Percentiles rank a stretch among this genome's conserved stretches.
Conservation (phyloP, 805 yeast species). For the Ogataea nakhonphanomensis region DNA sequence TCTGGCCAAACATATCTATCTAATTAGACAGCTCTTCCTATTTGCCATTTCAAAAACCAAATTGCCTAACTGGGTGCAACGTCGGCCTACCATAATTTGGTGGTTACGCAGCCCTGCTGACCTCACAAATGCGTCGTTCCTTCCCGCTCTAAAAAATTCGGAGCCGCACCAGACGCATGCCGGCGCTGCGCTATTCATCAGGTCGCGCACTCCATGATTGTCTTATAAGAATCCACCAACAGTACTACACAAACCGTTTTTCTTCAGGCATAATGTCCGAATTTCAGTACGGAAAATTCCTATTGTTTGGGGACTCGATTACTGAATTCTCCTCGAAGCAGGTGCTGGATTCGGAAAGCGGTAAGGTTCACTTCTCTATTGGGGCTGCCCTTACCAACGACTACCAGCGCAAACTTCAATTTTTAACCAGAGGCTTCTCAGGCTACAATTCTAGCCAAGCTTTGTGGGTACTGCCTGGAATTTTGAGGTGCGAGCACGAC, state of each 20-base stretch:
- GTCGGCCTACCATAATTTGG: constrained; percentile 5
- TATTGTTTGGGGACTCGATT: constrained; percentile 38
- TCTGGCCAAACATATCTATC: constrained; percentile 26
- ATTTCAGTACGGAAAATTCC: constrained; percentile 24
- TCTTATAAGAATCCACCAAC: no score
- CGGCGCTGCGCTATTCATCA: background rate
- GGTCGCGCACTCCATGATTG: background rate
- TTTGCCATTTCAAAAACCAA: constrained; percentile 9
- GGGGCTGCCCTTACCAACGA: constrained; percentile 31
- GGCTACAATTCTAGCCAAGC: constrained; percentile 76
- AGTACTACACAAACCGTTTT: no score
- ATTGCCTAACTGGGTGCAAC: constrained; percentile 9
- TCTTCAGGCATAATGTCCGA: constrained; percentile 14
- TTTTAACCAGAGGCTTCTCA: constrained; percentile 68
- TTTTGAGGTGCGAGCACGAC: constrained; percentile 48
- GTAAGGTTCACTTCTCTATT: constrained; percentile 26
- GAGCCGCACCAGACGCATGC: background rate
- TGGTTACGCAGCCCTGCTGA: constrained; percentile 8
- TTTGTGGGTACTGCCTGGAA: constrained; percentile 42
- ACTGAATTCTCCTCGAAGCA: constrained; percentile 30
- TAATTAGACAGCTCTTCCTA: constrained; percentile 5
- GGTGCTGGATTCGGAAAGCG: constrained; percentile 11
- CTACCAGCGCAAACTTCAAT: constrained; percentile 63
- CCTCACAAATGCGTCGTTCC: background rate
- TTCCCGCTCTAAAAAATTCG: background rate